These are phyloP conservation scores for Scolecobasidium constrictum DNA, from an alignment of 2,329 filamentous ascomycete genomes.

Conservation along the genomic window DNA sequence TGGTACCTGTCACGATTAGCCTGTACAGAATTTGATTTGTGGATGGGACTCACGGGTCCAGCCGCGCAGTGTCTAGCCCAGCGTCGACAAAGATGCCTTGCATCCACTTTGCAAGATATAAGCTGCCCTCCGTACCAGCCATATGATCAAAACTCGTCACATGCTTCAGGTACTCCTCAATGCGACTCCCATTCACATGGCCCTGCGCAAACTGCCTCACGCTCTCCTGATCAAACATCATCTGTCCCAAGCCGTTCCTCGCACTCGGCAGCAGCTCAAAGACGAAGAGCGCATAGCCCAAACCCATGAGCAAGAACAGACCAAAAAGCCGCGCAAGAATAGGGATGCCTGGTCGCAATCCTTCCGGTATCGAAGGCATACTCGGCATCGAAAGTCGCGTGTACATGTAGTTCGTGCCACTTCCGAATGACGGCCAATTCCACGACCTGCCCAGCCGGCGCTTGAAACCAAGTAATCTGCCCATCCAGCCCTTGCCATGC, in stretches of 20 bases:
- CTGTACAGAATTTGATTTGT: background rate
- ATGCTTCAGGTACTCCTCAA: conserved; percentile 60
- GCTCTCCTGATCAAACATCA: conserved; percentile 70
- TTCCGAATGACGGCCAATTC: conserved; percentile 22
- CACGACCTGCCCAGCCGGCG: conserved; percentile 14
- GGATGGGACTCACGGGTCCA: conserved; percentile 47
- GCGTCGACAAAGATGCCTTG: conserved; percentile 63
- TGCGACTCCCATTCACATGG: conserved; percentile 53
- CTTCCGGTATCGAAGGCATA: conserved; percentile 38
- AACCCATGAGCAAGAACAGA: conserved; percentile 60
- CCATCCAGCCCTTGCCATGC: conserved; percentile 39
- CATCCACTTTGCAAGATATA: conserved; percentile 74
- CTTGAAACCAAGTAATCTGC: conserved; percentile 15
- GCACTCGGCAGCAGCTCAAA: conserved; percentile 70
- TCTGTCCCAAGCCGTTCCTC: conserved; percentile 50
- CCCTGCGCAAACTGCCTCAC: conserved; percentile 65
- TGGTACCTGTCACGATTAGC: conserved; percentile 41
- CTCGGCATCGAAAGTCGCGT: conserved; percentile 47
- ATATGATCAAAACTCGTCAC: conserved; percentile 80
- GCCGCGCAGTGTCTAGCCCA: conserved; percentile 61
- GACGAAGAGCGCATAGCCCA: conserved; percentile 78
- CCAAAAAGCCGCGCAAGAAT: conserved; percentile 65
- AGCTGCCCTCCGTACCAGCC: conserved; percentile 89
- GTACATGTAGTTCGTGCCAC: conserved; percentile 39
- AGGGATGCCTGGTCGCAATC: conserved; percentile 46